Base-by-base conservation (phyloP, 2,329 filamentous ascomycete genomes). In the Botrytis sinoallii region DNA sequence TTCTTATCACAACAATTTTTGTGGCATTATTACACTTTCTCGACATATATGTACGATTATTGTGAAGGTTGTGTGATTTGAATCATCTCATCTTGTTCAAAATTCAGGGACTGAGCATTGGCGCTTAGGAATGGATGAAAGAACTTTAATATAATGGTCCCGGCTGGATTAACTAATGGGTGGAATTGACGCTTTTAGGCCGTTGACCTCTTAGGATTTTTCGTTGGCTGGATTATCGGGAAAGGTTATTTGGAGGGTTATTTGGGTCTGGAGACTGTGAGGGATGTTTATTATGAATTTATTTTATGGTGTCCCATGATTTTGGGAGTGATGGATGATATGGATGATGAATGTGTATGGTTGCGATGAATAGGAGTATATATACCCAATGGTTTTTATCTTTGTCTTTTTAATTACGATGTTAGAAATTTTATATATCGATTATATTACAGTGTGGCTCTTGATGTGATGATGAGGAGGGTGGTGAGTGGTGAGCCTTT, bases 341-440 rank as follows among this genome's bases (percentile, higher is more conserved):
- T 25, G 40, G 6, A 70, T 70, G 35, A 29, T 25, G 22, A 48
- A 25, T 66, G 29, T 25, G 61, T 22, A 67, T 67, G 44, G 10
- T 38, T 61, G 25, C 52, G 40, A 69, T 44, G 66, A 22, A 46
- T 35, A 59, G 52, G 25, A 71, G 69, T 65, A 71, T 71, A 64
- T 71, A 71, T 71, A 71, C 69, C 69, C 69, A 52, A 52, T 42
- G 57, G 38, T 32, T 61, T 70, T 38, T 48, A 48, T 29, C 25
- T 52, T 65, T 57, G n/a, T 7, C 48, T 29, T 20, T 29, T 6
- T 29, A 48, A 82, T 74, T 83, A 63, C 12, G 29, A 46, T 22
- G 35, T n/a, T 38, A 35, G n/a, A 3, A 61, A 46, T 55, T 44
- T 25, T 40, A 68, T 16, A 20, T 52, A 22, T 55, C n/a, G 3